A percentile compares a stretch with the other conserved stretches of the same genome.
Evolutionary conservation across 2,329 filamentous ascomycete species (phyloP).

Genomic region (Alternaria panax): DNA sequence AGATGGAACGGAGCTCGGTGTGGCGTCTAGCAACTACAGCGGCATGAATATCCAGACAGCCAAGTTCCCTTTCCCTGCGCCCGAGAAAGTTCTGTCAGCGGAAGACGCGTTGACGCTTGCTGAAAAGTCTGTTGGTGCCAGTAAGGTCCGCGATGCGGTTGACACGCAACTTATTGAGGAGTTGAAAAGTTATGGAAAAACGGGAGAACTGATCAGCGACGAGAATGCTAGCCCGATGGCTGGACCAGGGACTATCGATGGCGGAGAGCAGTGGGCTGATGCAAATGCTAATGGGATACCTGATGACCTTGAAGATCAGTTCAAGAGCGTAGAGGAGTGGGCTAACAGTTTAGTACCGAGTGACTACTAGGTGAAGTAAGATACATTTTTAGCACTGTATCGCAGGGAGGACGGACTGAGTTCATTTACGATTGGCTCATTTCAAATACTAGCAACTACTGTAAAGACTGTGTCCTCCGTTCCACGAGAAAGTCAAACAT

Average conservation of each 20-base stretch:
- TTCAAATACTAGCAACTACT: background rate
- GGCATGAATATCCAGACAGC: slow-evolving; percentile 54
- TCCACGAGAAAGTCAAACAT: background rate
- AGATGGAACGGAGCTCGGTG: slow-evolving; percentile 57
- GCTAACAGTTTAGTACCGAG: slow-evolving; percentile 57
- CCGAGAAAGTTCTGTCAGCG: slow-evolving; percentile 51
- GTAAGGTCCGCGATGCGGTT: slow-evolving; percentile 54
- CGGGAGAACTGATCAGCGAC: slow-evolving; percentile 56
- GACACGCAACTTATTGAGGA: slow-evolving; percentile 55
- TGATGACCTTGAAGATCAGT: slow-evolving; percentile 56
- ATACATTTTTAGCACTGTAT: background rate
- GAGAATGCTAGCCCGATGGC: slow-evolving; percentile 54
- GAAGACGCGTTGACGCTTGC: slow-evolving; percentile 53
- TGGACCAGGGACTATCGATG: slow-evolving; percentile 51
- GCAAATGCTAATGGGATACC: slow-evolving; percentile 61
- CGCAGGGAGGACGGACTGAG: background rate
- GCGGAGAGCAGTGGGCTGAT: slow-evolving; percentile 53
- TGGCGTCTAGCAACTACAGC: slow-evolving; percentile 56
- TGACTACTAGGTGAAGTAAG: slow-evolving; percentile 20
- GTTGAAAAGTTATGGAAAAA: slow-evolving; percentile 56
- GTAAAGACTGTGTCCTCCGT: background rate
- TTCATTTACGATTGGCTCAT: background rate
- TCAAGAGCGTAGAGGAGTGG: slow-evolving; percentile 60
- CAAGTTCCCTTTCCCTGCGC: slow-evolving; percentile 56
- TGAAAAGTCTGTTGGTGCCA: slow-evolving; percentile 53